A percentile compares a stretch with the other conserved stretches of the same genome.
These are phyloP conservation scores for Solanum boliviense DNA, from an alignment of 257 asterid genomes.

Conservation along the genomic window DNA sequence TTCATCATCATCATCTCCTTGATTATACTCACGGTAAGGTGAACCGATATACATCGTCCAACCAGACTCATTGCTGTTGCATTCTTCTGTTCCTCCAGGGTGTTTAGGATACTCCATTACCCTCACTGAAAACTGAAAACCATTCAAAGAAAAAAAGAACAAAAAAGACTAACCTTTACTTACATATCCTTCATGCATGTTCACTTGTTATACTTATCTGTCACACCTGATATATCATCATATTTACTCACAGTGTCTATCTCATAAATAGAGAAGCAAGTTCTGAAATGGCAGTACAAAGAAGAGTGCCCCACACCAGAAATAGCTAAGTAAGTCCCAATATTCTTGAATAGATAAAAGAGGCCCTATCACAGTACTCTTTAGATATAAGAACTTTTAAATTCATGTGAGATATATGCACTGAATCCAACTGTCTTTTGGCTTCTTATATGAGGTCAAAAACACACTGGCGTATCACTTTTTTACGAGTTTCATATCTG, in stretches of 20 bases:
- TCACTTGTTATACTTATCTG: constrained; percentile 14
- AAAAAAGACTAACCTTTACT: constrained; percentile 10
- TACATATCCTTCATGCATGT: neutral
- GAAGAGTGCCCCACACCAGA: constrained; percentile 49
- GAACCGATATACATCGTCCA: constrained; percentile 83
- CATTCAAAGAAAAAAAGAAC: constrained; percentile 11
- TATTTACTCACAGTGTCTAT: constrained; percentile 35
- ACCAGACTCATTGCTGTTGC: constrained; percentile 90
- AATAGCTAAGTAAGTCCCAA: constrained; percentile 32
- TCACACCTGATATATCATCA: constrained; percentile 2
- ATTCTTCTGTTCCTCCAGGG: constrained; percentile 46
- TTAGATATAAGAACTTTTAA: constrained; percentile 43
- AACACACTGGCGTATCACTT: neutral
- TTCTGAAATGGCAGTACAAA: constrained; percentile 45
- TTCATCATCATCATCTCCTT: constrained; percentile 5
- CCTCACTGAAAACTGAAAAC: constrained; percentile 3
- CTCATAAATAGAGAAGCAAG: constrained; percentile 65
- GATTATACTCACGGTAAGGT: constrained; percentile 23
- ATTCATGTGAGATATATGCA: constrained; percentile 82
- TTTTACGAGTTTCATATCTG: neutral
- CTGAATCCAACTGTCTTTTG: constrained; percentile 87
- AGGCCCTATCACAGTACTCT: constrained; percentile 21
- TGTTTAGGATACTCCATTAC: constrained; percentile 52
- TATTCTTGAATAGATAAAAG: constrained; percentile 44
- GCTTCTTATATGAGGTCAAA: constrained; percentile 34